These are phyloP conservation scores for Anacardium occidentale DNA, from an alignment of 345 rosid species.

Conservation along the genomic window DNA sequence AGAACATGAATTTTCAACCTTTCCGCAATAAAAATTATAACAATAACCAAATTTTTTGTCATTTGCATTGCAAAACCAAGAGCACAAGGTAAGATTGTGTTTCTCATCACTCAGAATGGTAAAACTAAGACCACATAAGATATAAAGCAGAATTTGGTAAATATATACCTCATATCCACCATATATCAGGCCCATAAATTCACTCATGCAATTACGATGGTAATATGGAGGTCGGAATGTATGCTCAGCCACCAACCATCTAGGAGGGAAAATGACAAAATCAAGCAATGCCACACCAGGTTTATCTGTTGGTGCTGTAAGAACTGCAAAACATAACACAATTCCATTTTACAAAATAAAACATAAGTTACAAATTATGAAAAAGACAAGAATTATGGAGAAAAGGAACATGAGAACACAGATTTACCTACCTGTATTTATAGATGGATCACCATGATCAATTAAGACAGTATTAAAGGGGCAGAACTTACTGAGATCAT, in stretches of 20 bases:
- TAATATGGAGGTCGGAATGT: constrained; percentile 95
- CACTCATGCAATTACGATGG: constrained; percentile 99
- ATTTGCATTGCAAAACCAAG: not conserved
- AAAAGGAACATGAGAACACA: not conserved
- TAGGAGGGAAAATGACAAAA: constrained; percentile 92
- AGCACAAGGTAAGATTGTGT: not conserved
- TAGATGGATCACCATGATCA: constrained; percentile 90
- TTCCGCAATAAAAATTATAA: not conserved
- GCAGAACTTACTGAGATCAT: constrained; percentile 85
- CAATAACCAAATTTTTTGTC: not conserved
- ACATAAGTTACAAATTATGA: constrained; percentile 8
- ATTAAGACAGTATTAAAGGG: constrained; percentile 91
- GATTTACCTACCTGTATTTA: constrained; percentile 68
- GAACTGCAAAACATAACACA: constrained; percentile 48
- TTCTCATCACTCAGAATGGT: not conserved
- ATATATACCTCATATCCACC: constrained; percentile 88
- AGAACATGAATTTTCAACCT: not conserved
- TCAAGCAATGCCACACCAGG: constrained; percentile 95
- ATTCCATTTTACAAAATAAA: constrained; percentile 18
- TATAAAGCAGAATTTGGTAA: not conserved
- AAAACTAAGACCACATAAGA: not conserved
- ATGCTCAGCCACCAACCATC: constrained; percentile 97
- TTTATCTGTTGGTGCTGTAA: constrained; percentile 96
- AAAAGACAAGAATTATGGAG: not conserved
- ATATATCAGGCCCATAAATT: constrained; percentile 87